These are phyloP conservation scores for Globisporangium barbulae DNA, from an alignment of 352 stramenopile genomes.

Conservation along the genomic window DNA sequence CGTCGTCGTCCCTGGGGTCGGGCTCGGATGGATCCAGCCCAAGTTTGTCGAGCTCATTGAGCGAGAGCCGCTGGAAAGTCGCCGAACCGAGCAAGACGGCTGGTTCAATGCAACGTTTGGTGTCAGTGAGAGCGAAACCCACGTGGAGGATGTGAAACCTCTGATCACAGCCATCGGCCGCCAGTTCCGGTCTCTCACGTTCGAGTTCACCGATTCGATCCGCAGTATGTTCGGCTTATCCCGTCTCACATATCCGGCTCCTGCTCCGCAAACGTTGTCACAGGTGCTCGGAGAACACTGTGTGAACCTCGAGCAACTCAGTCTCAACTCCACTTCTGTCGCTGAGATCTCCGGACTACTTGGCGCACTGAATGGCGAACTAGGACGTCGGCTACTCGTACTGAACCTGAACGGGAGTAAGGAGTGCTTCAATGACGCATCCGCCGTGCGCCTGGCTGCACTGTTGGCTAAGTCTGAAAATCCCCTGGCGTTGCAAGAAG, in stretches of 20 bases:
- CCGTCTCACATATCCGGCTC: neutral
- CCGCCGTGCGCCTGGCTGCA: neutral
- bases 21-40: neutral
- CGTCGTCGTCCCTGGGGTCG: constrained; percentile 1
- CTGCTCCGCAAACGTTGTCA: neutral
- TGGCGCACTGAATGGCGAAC: neutral
- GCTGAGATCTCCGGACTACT: neutral
- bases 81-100: neutral
- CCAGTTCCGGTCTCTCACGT: neutral
- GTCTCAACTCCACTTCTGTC: neutral
- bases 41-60: constrained; percentile 4
- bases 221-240: neutral
- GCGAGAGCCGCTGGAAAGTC: neutral
- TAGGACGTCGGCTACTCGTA: neutral
- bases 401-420: neutral
- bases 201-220: neutral
- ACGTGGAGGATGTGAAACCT: neutral
- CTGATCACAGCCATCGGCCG: neutral
- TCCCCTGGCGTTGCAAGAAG: neutral
- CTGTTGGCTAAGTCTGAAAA: neutral
- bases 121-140: neutral
- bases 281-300: neutral
- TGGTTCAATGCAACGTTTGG: neutral
- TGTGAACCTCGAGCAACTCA: neutral
- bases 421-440: neutral